Evolutionary conservation across 2,329 filamentous ascomycete genomes (phyloP), one percentile per base, ranked within the genome.

Genomic region (Trichophyton verrucosum): DNA sequence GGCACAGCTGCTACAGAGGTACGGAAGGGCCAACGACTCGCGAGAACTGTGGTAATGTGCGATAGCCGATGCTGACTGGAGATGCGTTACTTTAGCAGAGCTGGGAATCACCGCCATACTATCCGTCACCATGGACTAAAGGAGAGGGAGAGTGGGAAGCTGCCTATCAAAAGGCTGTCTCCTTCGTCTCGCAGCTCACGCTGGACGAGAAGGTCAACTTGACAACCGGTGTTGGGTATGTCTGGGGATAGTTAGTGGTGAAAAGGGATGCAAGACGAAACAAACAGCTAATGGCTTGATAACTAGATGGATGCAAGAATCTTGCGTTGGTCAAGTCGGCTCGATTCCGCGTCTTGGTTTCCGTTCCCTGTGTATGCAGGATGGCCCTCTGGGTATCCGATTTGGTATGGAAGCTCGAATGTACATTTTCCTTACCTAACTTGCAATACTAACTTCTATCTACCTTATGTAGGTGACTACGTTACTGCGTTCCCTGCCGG

Each of bases 151-250:
- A 82, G 51, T 96, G 91, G 91, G 80, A 82, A 60, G 81, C 84
- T 5, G 89, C 90, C 44, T 91, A 95, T 67, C 76, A 75, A 20
- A 86, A 87, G 72, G 91, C 91, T 0, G 84, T 82, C 66, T 82
- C 80, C 2, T 92, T 96, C 68, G 90, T 96, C 53, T 87, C 86
- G 8, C 85, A 91, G 71, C 76, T 96, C 74, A 95, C 90, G 0
- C 79, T 96, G 40, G 71, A 85, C 9, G 91, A 96, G 73, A 96
- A 96, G 77, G 90, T 97, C 74, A 97, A 97, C 73, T 73, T 99
- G 65, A 97, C 92, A 2, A 96, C 91, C 0, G 92, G 92, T 72
- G 83, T 87, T 65, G 91, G 91, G 82, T 92, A 76, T 73, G 84
- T 76, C 66, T 47, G 22, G n/a, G 44, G 9, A 22, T 3, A 7